Percentiles rank a stretch among this genome's conserved stretches.
Evolutionary conservation across 805 yeast genomes (phyloP).

Genomic region (Candida broadrunensis): DNA sequence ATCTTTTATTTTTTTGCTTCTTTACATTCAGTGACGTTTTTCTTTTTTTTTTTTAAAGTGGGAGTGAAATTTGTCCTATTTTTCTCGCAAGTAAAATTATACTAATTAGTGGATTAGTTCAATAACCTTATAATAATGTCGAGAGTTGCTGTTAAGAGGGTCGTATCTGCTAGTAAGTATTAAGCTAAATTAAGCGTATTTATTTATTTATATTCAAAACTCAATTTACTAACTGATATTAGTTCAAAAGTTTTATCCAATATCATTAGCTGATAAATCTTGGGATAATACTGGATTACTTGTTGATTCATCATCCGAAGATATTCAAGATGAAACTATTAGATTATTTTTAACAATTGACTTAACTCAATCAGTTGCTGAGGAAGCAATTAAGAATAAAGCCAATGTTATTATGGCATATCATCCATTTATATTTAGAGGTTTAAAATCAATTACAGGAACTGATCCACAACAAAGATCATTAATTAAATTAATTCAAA

Average conservation of each 20-base stretch:
- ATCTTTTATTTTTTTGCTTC: no score
- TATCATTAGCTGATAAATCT: constrained; percentile 72
- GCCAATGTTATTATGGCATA: constrained; percentile 74
- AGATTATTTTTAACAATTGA: constrained; percentile 73
- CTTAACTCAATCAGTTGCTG: constrained; percentile 76
- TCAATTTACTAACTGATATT: no score
- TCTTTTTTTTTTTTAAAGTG: no score
- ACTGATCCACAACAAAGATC: constrained; percentile 79
- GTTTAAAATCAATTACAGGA: constrained; percentile 67
- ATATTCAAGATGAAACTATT: constrained; percentile 13
- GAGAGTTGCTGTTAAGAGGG: constrained; percentile 42
- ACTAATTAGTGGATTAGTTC: neutral
- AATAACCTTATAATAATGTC: constrained; percentile 21
- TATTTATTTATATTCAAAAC: neutral
- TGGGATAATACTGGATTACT: constrained; percentile 97
- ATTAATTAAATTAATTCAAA: constrained; percentile 64
- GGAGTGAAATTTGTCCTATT: no score
- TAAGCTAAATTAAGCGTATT: no score
- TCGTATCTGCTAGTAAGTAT: constrained; percentile 37
- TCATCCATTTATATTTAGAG: constrained; percentile 89
- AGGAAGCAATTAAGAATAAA: constrained; percentile 67
- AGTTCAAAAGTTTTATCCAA: constrained; percentile 80
- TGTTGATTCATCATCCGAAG: constrained; percentile 58
- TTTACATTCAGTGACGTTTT: no score
- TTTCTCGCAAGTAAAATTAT: no score